A percentile compares a stretch with the other conserved stretches of the same genome.
Evolutionary conservation across 768 basidiomycete genomes (phyloP).

Genomic region (Ramaria sp.): DNA sequence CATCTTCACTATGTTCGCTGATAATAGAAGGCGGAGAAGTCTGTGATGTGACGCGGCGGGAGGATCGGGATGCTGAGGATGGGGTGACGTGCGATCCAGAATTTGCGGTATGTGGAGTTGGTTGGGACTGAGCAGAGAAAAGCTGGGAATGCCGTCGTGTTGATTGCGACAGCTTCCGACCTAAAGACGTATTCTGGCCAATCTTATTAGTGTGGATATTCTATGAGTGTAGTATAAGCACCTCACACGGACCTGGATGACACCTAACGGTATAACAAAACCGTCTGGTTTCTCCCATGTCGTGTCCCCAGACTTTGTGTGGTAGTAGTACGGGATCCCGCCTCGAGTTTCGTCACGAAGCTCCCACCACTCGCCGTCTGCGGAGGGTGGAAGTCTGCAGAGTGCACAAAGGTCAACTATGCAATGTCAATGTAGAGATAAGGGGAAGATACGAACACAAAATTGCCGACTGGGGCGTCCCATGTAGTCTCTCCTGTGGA

Average conservation of each 20-base stretch:
- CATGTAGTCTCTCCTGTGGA: constrained; percentile 87
- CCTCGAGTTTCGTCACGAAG: constrained; percentile 73
- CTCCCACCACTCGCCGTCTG: constrained; percentile 95
- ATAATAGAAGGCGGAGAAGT: constrained; percentile 44
- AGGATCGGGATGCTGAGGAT: constrained; percentile 15
- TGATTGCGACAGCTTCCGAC: constrained; percentile 8
- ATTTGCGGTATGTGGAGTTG: not conserved
- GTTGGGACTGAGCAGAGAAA: constrained; percentile 6
- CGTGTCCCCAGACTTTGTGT: constrained; percentile 83
- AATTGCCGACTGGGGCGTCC: constrained; percentile 84
- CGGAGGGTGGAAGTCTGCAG: constrained; percentile 64
- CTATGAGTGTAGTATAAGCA: too few relatives aligned
- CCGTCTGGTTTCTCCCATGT: constrained; percentile 86
- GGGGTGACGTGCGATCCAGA: not conserved
- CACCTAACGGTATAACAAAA: constrained; percentile 84
- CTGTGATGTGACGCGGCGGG: constrained; percentile 52
- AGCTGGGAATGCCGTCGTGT: constrained; percentile 9
- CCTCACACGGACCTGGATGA: constrained; percentile 55
- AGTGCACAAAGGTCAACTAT: constrained; percentile 11
- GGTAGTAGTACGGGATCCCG: constrained; percentile 87
- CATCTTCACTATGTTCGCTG: constrained; percentile 19
- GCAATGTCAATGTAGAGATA: constrained; percentile 10
- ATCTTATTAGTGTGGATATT: not conserved
- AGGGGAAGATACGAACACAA: constrained; percentile 47
- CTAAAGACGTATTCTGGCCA: constrained; percentile 5